Percentiles rank a stretch among this genome's conserved stretches.
Conservation (phyloP, 805 yeast genomes). For the Schizosaccharomyces cryophilus region DNA sequence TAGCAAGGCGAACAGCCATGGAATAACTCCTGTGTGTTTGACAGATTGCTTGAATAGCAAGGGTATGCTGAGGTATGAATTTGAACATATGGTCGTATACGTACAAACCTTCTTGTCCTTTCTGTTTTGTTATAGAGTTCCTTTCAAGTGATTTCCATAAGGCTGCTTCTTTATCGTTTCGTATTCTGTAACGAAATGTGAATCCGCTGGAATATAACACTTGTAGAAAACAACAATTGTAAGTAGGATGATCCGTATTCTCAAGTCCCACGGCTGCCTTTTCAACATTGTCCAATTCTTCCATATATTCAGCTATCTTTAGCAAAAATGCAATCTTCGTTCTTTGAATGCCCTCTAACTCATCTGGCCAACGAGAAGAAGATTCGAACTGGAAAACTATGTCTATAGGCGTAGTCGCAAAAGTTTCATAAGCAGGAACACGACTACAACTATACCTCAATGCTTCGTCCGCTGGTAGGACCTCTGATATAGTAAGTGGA, state of each 20-base stretch:
- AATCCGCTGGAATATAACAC: slow-evolving; percentile 72
- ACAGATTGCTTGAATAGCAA: slow-evolving; percentile 47
- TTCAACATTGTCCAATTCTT: slow-evolving; percentile 20
- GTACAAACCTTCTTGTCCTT: slow-evolving; percentile 21
- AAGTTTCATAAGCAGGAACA: slow-evolving; percentile 44
- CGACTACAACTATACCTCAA: slow-evolving; percentile 52
- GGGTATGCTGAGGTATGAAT: slow-evolving; percentile 27
- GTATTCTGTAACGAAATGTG: slow-evolving; percentile 54
- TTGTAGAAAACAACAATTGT: slow-evolving; percentile 25
- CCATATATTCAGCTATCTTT: slow-evolving; percentile 27
- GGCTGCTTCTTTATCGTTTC: slow-evolving; percentile 70
- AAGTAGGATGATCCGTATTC: slow-evolving; percentile 15
- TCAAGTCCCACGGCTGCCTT: slow-evolving; percentile 41
- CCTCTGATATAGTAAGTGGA: slow-evolving; percentile 49
- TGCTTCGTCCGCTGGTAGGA: slow-evolving; percentile 50
- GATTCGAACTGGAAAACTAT: slow-evolving; percentile 69
- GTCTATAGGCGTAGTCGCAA: slow-evolving; percentile 22
- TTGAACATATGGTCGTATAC: neutral
- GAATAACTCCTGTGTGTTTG: slow-evolving; percentile 50
- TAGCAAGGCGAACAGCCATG: slow-evolving; percentile 61
- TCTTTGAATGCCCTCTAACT: slow-evolving; percentile 56
- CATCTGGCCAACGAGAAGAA: slow-evolving; percentile 91
- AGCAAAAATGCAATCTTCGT: slow-evolving; percentile 76
- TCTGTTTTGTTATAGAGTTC: slow-evolving; percentile 3
- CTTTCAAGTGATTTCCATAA: slow-evolving; percentile 19